Base-by-base conservation (phyloP, 768 basidiomycete species). In the Pleurotus platypus region DNA sequence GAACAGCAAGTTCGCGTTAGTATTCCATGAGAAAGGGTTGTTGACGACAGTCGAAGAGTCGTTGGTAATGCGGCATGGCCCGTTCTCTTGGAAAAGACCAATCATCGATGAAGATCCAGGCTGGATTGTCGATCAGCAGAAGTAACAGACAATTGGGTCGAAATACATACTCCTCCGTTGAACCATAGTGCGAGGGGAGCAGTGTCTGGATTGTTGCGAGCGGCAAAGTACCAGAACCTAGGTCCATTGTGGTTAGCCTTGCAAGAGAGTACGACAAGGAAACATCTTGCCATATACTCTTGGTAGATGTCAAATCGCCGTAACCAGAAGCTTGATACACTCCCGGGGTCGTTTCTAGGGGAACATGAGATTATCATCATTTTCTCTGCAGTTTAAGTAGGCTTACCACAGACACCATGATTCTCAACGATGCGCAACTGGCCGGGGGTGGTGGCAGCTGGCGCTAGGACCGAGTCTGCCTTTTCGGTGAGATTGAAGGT, bases 61-160 rank as follows among this genome's bases (percentile, higher is more conserved):
- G 62, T 82, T 83, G 16, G 72, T 79, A 56, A 85, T 82, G 18
- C 80, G 72, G 68, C 92, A 93, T 1, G 91, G 91, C 2, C 90
- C 90, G 62, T 78, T 71, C 67, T 90, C 90, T 78, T 89, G 87
- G 59, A 90, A 78, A 11, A 90, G 73, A 3, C 87, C 89, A 1
- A 86, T 72, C 71, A 80, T 81, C 40, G 79, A 79, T 2, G 81
- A 81, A 62, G 76, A 77, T 30, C 82, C 82, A 16, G 83, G 83
- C 78, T 81, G 58, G 15, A 20, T 40, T 20, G 8, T 38, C 22
- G 35, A 35, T 11, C 18, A 30, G 11, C 13, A 39, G 7, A 5
- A 37, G 22, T 24, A 7, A 18, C n/a, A 13, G 50, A 5, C 16
- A 37, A 30, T 26, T 20, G 16, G 18, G 1, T 20, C 12, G 62